phyloP scores from a whole-genome alignment of 257 asterid species.

The Asclepias syriaca region DNA sequence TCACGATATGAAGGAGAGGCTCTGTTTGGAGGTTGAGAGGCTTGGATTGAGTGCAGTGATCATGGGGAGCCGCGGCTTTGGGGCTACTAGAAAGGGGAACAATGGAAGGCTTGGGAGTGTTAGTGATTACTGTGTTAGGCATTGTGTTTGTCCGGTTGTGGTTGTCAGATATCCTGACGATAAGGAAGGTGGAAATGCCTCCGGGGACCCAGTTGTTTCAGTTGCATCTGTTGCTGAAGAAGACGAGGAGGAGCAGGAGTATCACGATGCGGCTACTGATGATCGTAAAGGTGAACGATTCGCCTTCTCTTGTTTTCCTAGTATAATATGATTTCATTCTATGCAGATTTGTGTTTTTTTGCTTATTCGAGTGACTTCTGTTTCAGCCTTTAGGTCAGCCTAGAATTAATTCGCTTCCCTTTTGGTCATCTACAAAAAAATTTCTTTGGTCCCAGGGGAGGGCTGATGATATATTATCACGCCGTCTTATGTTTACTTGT shows the following conservation, averaged over 20 bases:
- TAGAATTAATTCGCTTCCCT: not conserved
- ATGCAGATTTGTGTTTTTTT: not conserved
- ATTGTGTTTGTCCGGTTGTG: constrained; percentile 89
- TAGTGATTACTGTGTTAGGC: constrained; percentile 96
- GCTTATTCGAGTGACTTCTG: not conserved
- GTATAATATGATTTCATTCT: not conserved
- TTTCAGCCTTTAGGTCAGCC: not conserved
- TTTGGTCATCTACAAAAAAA: not conserved
- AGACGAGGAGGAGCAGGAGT: constrained; percentile 66
- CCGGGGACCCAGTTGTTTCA: constrained; percentile 41
- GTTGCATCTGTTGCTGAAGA: constrained; percentile 58
- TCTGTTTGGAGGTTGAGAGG: constrained; percentile 86
- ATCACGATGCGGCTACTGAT: constrained; percentile 64
- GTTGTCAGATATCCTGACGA: constrained; percentile 82
- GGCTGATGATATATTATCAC: not conserved
- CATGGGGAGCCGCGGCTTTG: constrained; percentile 91
- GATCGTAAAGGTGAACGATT: constrained; percentile 51
- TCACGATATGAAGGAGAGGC: constrained; percentile 86
- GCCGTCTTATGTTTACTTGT: not conserved
- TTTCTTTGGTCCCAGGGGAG: not conserved
- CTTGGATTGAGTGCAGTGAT: constrained; percentile 77
- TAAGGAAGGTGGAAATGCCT: constrained; percentile 35
- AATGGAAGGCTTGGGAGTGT: constrained; percentile 89
- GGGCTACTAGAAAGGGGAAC: constrained; percentile 65
- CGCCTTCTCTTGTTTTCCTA: not conserved